Conservation (phyloP, 306 rosid genomes). For the Trifolium pratense region DNA sequence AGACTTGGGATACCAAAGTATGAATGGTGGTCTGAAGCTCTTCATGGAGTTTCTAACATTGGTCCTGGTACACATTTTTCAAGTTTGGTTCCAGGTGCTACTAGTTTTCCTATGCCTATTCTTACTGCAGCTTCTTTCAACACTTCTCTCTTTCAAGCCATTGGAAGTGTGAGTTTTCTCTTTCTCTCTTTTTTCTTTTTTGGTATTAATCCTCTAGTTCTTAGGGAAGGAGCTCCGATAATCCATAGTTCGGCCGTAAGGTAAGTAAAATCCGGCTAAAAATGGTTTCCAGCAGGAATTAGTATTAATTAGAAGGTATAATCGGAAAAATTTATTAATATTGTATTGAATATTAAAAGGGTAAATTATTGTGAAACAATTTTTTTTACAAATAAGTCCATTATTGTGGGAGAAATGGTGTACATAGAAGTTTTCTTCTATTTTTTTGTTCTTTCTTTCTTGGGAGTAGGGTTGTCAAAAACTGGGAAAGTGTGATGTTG, state of each 20-base stretch:
- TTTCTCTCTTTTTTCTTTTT: not conserved
- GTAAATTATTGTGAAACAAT: not conserved
- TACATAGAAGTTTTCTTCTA: not conserved
- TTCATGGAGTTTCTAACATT: conserved; percentile 85
- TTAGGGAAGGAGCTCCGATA: too few species aligned
- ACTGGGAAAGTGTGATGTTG: conserved; percentile 16
- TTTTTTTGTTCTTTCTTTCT: not conserved
- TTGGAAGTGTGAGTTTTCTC: conserved; percentile 69
- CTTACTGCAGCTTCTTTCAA: conserved; percentile 96
- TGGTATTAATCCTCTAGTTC: too few species aligned
- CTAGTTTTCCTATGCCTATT: conserved; percentile 92
- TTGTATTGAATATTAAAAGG: not conserved
- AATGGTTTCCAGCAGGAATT: too few species aligned
- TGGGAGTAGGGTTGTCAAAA: conserved; percentile 26
- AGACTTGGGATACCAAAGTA: conserved; percentile 90
- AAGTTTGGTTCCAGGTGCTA: conserved; percentile 73
- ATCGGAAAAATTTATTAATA: not conserved
- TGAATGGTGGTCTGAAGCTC: conserved; percentile 99
- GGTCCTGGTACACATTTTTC: conserved; percentile 87
- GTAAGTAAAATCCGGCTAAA: too few species aligned
- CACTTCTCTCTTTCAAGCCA: conserved; percentile 78
- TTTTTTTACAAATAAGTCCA: not conserved
- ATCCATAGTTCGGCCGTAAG: too few species aligned
- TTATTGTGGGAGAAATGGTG: not conserved
- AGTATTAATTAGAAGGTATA: not conserved